Conservation (phyloP, 1,139 yeast genomes). For the Magnusiomyces paraingens region DNA sequence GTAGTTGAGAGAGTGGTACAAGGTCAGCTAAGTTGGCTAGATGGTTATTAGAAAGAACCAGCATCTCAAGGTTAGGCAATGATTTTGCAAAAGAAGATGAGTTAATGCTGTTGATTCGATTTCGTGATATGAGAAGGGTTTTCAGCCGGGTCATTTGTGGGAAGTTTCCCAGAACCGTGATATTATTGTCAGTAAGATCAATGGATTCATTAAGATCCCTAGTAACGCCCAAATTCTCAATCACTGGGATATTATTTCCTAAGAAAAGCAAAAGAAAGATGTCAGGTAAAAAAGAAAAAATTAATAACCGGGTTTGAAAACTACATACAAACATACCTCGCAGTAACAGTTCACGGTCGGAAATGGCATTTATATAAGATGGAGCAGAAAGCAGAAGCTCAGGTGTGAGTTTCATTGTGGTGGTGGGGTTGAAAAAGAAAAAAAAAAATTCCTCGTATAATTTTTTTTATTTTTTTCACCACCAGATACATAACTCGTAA, state of each 20-base stretch:
- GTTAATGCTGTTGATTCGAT: conserved; percentile 44
- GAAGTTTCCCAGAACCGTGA: conserved; percentile 47
- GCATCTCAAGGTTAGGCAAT: conserved; percentile 42
- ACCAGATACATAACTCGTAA: neutral
- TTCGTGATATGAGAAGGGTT: conserved; percentile 51
- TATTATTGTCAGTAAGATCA: conserved; percentile 63
- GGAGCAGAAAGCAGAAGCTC: conserved; percentile 45
- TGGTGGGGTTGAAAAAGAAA: neutral
- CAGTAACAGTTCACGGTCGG: conserved; percentile 41
- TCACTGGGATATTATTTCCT: conserved; percentile 35
- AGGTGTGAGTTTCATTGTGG: conserved; percentile 48
- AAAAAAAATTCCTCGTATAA: conserved; percentile 2
- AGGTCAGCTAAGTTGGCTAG: conserved; percentile 40
- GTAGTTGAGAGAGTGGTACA: conserved; percentile 35
- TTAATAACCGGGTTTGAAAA: neutral
- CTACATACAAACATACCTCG: conserved; percentile 29
- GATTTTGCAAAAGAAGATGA: conserved; percentile 28
- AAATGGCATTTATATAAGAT: conserved; percentile 42
- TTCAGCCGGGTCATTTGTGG: conserved; percentile 44
- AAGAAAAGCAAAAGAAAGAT: neutral
- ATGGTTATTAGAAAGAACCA: conserved; percentile 51
- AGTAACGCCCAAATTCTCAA: conserved; percentile 41
- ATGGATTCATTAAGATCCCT: conserved; percentile 46
- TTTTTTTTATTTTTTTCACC: neutral
- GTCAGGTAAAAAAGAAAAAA: neutral